Base-by-base conservation (phyloP, 1,139 yeast species). In the Taphrina confusa region DNA sequence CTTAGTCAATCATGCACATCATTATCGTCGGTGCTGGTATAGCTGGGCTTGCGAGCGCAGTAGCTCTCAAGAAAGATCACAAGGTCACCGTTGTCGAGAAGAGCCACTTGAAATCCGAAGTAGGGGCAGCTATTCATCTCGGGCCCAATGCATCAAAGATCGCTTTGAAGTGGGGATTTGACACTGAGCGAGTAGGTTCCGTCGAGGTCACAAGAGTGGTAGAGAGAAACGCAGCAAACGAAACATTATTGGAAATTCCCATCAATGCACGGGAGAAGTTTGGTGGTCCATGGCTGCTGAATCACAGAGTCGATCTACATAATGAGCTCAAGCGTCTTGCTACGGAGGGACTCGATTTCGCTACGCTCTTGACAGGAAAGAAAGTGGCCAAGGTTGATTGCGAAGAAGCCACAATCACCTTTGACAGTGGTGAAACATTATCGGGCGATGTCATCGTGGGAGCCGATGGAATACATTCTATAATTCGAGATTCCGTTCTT, bases 101-200 rank as follows among this genome's bases (percentile, higher is more conserved):
- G 42, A 72, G 75, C 27, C 65, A 66, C 36, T 66, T 64, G 45
- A 66, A 72, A 9, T 74, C 75, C 16, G 78, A 75, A 65, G 75
- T 74, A 8, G 78, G 78, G 11, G 78, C 77, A n/a, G 75, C 75
- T 30, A 72, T 73, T 52, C 75, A 72, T 64, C 68, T 72, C 28
- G 75, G 74, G 5, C 75, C 75, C 9, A 72, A 72, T 44, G 68
- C 74, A 12, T 63, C 70, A 16, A 64, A 69, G 31, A 66, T 73
- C 23, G 63, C 73, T 20, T 64, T 67, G 52, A 62, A 67, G 12
- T 66, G 70, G 63, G 75, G 75, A 2, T 66, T 70, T 46, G 61
- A 61, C 16, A 58, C 69, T 30, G 71, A 69, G 51, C 63, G 66
- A 44, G 75, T 75, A 1, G 65, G 65, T 16, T 66, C 65, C 12